Evolutionary conservation across 139 green algal genomes (phyloP), one percentile per base, ranked within the genome.

Genomic region (Edaphochlamys debaryana): DNA sequence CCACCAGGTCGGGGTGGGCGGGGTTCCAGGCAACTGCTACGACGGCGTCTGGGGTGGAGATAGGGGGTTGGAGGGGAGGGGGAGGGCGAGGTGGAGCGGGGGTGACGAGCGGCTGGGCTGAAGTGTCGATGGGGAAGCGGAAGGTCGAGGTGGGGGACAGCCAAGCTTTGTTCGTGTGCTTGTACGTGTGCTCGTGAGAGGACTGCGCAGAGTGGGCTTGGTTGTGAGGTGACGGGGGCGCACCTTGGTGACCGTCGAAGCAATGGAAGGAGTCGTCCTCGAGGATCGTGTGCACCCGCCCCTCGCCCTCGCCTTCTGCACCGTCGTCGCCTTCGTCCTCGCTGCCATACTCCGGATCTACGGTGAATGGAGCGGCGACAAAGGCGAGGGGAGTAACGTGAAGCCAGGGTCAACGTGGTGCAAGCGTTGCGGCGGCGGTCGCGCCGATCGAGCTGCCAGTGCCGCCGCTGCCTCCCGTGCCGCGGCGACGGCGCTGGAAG

Each of bases 11-110:
- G 20, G 87, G 22, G 29, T 90, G 86, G 0, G 54, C 64, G 13
- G 92, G 88, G 70, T 82, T 94, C 94, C 94, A 98, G 0, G 92
- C 94, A 22, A 96, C 94, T 29, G 94, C 68, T 63, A 96, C 92
- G 4, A 98, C 94, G 17, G 89, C 86, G 67, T 93, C 94, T 95
- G 90, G 63, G 25, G 50, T 19, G 9, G 63, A 7, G 60, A 17
- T 4, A 9, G 40, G 63, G 5, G 9, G 15, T n/a, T 29, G 40
- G 23, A 2, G 37, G 29, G 74, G 60, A 66, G 25, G 68, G 4
- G 63, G 8, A 30, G 63, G 32, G 32, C 25, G 60, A 41, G 58
- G 58, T 27, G 15, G 29, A 7, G 58, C 11, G 58, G 17, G 58
- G 27, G 27, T 41, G 30, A 5, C 17, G 62, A 38, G n/a, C n/a